These are phyloP conservation scores for Asclepias syriaca DNA, from an alignment of 257 asterid genomes.

Conservation along the genomic window DNA sequence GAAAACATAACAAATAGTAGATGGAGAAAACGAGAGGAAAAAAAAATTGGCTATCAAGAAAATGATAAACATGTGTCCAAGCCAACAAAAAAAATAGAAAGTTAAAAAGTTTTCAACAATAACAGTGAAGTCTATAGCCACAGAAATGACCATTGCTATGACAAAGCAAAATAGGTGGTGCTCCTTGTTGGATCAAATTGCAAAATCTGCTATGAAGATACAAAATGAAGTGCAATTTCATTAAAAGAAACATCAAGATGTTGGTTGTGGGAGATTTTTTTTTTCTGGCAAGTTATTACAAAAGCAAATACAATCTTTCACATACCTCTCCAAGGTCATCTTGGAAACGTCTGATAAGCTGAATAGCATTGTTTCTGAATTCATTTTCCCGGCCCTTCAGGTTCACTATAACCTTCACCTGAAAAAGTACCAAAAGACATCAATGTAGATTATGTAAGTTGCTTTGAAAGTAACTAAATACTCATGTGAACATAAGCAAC, in stretches of 20 bases:
- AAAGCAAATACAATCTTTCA: background rate
- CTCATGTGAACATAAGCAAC: conserved; percentile 27
- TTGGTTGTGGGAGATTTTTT: background rate
- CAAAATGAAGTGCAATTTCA: background rate
- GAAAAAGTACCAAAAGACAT: conserved; percentile 21
- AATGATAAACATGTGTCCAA: background rate
- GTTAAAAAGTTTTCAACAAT: background rate
- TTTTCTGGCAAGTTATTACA: background rate
- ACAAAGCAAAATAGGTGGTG: no score
- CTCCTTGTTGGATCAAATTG: no score
- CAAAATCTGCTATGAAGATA: background rate
- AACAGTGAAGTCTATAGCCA: no score
- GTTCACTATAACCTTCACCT: conserved; percentile 89
- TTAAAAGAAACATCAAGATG: background rate
- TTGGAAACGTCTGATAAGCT: conserved; percentile 81
- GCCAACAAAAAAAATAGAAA: background rate
- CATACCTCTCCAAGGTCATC: conserved; percentile 83
- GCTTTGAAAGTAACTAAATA: conserved; percentile 12
- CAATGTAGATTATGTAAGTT: conserved; percentile 4
- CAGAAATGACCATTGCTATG: no score
- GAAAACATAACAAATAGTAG: background rate
- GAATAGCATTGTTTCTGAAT: conserved; percentile 81
- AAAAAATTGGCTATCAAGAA: background rate
- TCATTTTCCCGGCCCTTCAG: conserved; percentile 94
- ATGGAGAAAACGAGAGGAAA: background rate